phyloP scores from a whole-genome alignment of 495 filamentous ascomycete genomes.

The Aspergillus baeticus region DNA sequence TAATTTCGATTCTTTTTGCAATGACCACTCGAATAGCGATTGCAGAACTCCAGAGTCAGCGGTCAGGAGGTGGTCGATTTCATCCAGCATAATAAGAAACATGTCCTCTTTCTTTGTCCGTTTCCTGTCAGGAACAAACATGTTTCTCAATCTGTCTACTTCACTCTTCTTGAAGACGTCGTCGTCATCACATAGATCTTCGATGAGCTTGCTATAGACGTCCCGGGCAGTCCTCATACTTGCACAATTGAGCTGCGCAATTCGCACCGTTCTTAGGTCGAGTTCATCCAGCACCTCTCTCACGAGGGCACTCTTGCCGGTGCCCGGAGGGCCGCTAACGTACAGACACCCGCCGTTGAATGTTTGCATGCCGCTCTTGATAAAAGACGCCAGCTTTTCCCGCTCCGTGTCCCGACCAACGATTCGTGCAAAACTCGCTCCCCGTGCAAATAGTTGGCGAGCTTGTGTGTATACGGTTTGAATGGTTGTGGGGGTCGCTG shows the following conservation, averaged over 20 bases:
- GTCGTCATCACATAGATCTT: conserved; percentile 58
- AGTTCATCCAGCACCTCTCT: conserved; percentile 69
- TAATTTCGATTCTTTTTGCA: conserved; percentile 73
- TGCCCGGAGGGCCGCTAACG: conserved; percentile 92
- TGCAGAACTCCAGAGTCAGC: conserved; percentile 85
- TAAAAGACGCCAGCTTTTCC: conserved; percentile 65
- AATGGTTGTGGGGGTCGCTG: conserved; percentile 54
- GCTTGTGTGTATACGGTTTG: conserved; percentile 82
- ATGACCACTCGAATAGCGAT: conserved; percentile 89
- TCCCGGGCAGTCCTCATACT: conserved; percentile 83
- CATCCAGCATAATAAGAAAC: conserved; percentile 84
- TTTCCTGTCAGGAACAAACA: conserved; percentile 55
- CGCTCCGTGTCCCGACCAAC: conserved; percentile 83
- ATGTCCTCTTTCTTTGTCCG: conserved; percentile 43
- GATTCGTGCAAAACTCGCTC: conserved; percentile 69
- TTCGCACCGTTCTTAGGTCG: conserved; percentile 52
- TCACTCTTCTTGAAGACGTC: conserved; percentile 57
- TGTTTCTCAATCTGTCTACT: conserved; percentile 54
- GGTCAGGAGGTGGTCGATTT: conserved; percentile 90
- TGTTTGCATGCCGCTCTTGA: conserved; percentile 59
- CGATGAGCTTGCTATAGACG: conserved; percentile 72
- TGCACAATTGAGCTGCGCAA: conserved; percentile 91
- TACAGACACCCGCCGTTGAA: conserved; percentile 83
- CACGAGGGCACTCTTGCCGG: conserved; percentile 93
- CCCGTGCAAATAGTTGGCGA: conserved; percentile 81